These are phyloP conservation scores for Heteromeles arbutifolia DNA, from an alignment of 306 rosid genomes.

Conservation along the genomic window DNA sequence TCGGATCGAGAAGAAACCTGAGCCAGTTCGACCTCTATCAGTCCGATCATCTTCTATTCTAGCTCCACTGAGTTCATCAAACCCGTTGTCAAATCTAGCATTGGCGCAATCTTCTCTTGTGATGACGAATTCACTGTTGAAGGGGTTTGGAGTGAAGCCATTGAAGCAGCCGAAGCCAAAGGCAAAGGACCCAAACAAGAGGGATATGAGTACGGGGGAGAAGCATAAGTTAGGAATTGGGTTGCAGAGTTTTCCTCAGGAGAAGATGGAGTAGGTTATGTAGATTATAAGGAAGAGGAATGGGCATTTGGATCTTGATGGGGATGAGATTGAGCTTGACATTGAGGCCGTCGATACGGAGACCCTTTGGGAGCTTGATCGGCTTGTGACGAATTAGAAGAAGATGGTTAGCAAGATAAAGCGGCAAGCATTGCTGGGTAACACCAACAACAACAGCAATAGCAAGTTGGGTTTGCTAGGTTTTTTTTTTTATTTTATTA, in stretches of 20 bases:
- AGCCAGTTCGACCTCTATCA: not conserved
- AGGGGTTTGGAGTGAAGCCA: conserved; percentile 40
- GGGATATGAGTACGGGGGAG: conserved; percentile 87
- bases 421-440: conserved; percentile 67
- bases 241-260: conserved; percentile 80
- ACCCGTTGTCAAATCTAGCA: conserved; percentile 23
- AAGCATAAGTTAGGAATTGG: conserved; percentile 84
- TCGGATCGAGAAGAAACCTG: conserved; percentile 24
- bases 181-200: conserved; percentile 84
- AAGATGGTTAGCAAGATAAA: conserved; percentile 90
- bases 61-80: conserved; percentile 34
- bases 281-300: conserved; percentile 83
- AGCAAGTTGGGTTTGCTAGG: not conserved
- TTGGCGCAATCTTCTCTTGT: conserved; percentile 56
- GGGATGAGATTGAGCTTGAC: conserved; percentile 96
- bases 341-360: conserved; percentile 88
- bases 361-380: conserved; percentile 97
- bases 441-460: conserved; percentile 15
- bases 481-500: too few species aligned
- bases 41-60: not conserved
- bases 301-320: conserved; percentile 89
- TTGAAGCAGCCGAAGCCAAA: conserved; percentile 93
- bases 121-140: conserved; percentile 24
- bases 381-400: conserved; percentile 81
- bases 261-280: conserved; percentile 93